phyloP scores from a whole-genome alignment of 768 basidiomycete genomes.

The Mycena vulgaris region DNA sequence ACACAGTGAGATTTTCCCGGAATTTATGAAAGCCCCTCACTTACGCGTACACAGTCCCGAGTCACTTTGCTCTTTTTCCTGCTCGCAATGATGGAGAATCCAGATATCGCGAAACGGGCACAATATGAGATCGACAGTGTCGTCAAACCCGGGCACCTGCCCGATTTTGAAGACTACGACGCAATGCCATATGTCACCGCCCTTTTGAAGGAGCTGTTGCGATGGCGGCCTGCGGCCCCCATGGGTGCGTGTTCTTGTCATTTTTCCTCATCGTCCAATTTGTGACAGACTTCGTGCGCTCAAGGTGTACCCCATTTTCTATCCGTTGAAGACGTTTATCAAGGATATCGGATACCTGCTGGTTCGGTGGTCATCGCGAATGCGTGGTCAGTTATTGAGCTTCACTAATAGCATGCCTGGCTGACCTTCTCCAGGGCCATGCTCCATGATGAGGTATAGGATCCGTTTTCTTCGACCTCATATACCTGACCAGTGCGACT shows the following conservation, averaged over 20 bases:
- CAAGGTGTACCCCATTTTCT: slow-evolving; percentile 33
- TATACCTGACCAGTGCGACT: too few species aligned
- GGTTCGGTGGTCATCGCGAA: too few species aligned
- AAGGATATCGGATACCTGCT: slow-evolving; percentile 36
- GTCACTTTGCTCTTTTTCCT: slow-evolving; percentile 34
- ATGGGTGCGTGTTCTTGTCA: background rate
- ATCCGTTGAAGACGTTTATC: slow-evolving; percentile 32
- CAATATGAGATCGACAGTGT: slow-evolving; percentile 50
- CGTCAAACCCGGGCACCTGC: slow-evolving; percentile 27
- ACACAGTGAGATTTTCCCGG: too few species aligned
- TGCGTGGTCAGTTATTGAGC: slow-evolving; percentile 10
- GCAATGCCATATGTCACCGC: slow-evolving; percentile 12
- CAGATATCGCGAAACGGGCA: slow-evolving; percentile 44
- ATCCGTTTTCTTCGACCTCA: background rate
- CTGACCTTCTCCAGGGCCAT: background rate
- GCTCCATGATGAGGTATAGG: background rate
- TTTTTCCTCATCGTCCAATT: too few species aligned
- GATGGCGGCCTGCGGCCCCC: slow-evolving; percentile 6
- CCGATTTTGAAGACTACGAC: background rate
- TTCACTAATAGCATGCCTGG: background rate
- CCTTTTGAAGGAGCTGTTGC: slow-evolving; percentile 4
- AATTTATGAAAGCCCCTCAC: too few species aligned
- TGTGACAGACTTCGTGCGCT: too few species aligned
- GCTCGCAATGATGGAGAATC: slow-evolving; percentile 49
- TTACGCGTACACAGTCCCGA: too few species aligned